Base-by-base conservation (phyloP, 1,139 yeast genomes). In the Hanseniaspora gamundiae region DNA sequence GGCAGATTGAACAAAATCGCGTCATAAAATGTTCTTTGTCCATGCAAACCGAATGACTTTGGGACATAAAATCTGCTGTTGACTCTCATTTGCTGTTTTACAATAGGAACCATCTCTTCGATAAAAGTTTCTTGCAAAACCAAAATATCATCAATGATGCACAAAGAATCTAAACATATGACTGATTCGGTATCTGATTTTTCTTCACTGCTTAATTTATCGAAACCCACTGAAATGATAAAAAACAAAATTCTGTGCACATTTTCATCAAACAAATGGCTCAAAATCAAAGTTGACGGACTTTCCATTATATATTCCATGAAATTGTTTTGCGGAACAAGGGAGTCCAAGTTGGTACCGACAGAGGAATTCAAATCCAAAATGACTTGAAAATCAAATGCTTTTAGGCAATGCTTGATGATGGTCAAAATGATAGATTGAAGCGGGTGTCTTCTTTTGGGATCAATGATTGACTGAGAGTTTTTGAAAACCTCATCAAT, bases 1-100 rank as follows among this genome's bases (percentile, higher is more conserved):
- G 85, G 73, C 22, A 86, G 63, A 49, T 83, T 74, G 61, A 80
- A 78, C 22, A 84, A 64, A 10, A 87, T 62, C 0, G 87, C 78
- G 53, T 86, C 94, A 53, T 70, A 79, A 53, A 82, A 81, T 5
- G 80, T 74, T 19, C 70, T 62, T 7, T 76, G 59, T 0, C 91
- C 88, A 52, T 75, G 78, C 0, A 79, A 68, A 4, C 83, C 81
- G 42, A 79, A 60, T 40, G 64, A 65, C 19, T 69, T 64, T 1
- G 85, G 79, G 39, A 68, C 60, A 50, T 71, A 73, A 35, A 68
- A 55, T 13, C n/a, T 36, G 27, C 28, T 36, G 2, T 50, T 49
- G 13, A 28, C 52, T 24, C 51, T 51, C 24, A 56, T 57, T 38
- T 61, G 62, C 35, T 59, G 64, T 41, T 64, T 64, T 38, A 70